Evolutionary conservation across 129 eudicot species (phyloP), one percentile per base, ranked within the genome.

Genomic region (Chrysanthemum makinoi): DNA sequence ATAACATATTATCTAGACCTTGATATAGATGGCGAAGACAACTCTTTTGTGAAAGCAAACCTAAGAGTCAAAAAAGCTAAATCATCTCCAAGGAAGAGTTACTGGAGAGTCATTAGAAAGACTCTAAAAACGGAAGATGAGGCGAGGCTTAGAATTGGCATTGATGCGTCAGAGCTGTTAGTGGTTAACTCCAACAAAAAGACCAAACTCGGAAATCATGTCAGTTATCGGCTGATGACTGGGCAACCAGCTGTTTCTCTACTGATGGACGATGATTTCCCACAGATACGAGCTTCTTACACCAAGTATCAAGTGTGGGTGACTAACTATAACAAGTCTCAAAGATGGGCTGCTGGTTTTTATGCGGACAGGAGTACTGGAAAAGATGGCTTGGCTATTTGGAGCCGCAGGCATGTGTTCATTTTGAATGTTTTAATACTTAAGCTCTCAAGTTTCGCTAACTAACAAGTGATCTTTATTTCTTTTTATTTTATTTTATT

Each of bases 261-360:
- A 35, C 53, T 93, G 62, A 18, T 67, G n/a, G 96, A 82, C 3
- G 87, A 89, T 67, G 98, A 93, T 26, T 87, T 69, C 69, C 96
- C 98, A 0, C 89, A 93, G 61, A 85, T 77, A 1, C 81, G 98
- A 1, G 91, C 95, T 64, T 58, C 98, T 22, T 93, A 86, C 55
- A 86, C 84, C 15, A 89, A 93, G 78, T 85, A 93, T 72, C 91
- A 93, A 75, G 70, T 89, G 64, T 89, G 95, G 89, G 91, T 87
- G 79, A 93, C 95, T 1, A 51, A 75, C 2, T 93, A 89, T 73
- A 85, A 93, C 64, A 83, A 68, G 78, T 79, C 89, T 2, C 88
- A 93, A 80, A 83, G 90, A 69, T 93, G 98, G 95, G 98, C 96
- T 69, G 98, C 85, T 59, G 98, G 98, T 8, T 89, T 92, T 71